Percentiles rank a stretch among this genome's conserved stretches.
Evolutionary conservation across 1,284 basidiomycete genomes (phyloP).

Genomic region (Fomitopsis schrenkii): DNA sequence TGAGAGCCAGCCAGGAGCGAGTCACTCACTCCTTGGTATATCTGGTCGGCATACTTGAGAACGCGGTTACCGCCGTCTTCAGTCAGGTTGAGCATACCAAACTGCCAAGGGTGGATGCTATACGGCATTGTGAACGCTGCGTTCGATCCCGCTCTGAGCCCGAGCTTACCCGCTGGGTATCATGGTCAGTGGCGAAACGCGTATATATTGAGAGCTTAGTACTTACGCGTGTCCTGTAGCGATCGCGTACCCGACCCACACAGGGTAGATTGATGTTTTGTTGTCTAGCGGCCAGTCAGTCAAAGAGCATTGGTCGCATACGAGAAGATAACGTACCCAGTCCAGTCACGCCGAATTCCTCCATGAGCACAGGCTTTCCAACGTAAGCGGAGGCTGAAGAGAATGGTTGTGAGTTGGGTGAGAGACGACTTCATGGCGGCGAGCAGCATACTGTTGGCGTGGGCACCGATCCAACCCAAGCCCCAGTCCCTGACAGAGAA

Average conservation of each 20-base stretch:
- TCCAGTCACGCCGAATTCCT: conserved; percentile 50
- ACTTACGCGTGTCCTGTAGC: conserved; percentile 48
- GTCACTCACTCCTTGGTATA: conserved; percentile 39
- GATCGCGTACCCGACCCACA: conserved; percentile 46
- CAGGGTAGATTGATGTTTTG: conserved; percentile 46
- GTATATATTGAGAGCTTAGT: neutral
- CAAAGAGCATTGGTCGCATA: neutral
- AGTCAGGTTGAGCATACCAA: conserved; percentile 43
- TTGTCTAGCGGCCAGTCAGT: conserved; percentile 34
- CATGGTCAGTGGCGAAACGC: neutral
- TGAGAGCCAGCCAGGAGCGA: neutral
- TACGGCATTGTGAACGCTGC: neutral
- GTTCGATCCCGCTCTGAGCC: neutral
- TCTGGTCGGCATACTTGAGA: conserved; percentile 50
- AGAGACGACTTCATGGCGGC: neutral
- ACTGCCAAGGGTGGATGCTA: conserved; percentile 60
- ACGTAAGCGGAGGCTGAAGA: conserved; percentile 42
- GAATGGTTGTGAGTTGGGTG: neutral
- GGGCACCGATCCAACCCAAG: conserved; percentile 47
- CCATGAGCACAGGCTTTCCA: conserved; percentile 48
- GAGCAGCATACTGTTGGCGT: conserved; percentile 34
- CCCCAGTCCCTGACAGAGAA: conserved; percentile 49
- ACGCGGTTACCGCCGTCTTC: conserved; percentile 48
- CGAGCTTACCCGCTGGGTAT: conserved; percentile 12
- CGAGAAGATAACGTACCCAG: conserved; percentile 26